These are phyloP conservation scores for Hansenula lynferdii DNA, from an alignment of 1,139 yeast species.

Conservation along the genomic window DNA sequence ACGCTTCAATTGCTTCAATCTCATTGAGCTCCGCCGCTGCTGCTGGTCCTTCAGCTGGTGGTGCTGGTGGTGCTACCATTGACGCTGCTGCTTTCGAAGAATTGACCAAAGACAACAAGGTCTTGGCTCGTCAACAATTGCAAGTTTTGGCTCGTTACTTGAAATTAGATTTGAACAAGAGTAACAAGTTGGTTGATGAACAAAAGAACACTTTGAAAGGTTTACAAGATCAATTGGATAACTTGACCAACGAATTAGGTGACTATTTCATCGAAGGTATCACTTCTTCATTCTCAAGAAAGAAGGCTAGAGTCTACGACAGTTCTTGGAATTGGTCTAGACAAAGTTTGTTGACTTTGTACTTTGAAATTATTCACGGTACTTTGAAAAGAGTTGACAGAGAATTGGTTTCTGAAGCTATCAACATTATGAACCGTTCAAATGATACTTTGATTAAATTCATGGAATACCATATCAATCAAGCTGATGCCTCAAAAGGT, in stretches of 20 bases:
- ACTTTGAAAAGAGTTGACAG: slow-evolving; percentile 82
- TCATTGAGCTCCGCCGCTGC: slow-evolving; percentile 64
- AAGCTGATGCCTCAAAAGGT: slow-evolving; percentile 85
- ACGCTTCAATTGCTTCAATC: slow-evolving; percentile 79
- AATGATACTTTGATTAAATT: slow-evolving; percentile 90
- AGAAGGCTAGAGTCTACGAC: slow-evolving; percentile 94
- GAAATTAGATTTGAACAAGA: slow-evolving; percentile 85
- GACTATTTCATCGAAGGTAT: slow-evolving; percentile 92
- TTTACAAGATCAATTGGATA: slow-evolving; percentile 85
- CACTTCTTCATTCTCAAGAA: slow-evolving; percentile 81
- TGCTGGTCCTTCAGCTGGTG: slow-evolving; percentile 47
- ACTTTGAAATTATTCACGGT: slow-evolving; percentile 94
- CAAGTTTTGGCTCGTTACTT: slow-evolving; percentile 94
- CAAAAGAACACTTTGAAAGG: slow-evolving; percentile 85
- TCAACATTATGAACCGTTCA: slow-evolving; percentile 96
- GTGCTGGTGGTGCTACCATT: slow-evolving; percentile 81
- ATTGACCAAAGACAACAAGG: slow-evolving; percentile 82
- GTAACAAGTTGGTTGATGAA: slow-evolving; percentile 79
- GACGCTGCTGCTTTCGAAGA: slow-evolving; percentile 97
- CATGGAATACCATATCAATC: slow-evolving; percentile 96
- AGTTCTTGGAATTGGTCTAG: slow-evolving; percentile 99
- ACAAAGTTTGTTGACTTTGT: slow-evolving; percentile 92
- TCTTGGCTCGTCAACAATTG: slow-evolving; percentile 90
- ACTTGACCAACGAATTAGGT: slow-evolving; percentile 93
- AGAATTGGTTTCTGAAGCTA: slow-evolving; percentile 94